phyloP scores from a whole-genome alignment of 2,329 filamentous ascomycete species.

The Cladosporium colombiae region DNA sequence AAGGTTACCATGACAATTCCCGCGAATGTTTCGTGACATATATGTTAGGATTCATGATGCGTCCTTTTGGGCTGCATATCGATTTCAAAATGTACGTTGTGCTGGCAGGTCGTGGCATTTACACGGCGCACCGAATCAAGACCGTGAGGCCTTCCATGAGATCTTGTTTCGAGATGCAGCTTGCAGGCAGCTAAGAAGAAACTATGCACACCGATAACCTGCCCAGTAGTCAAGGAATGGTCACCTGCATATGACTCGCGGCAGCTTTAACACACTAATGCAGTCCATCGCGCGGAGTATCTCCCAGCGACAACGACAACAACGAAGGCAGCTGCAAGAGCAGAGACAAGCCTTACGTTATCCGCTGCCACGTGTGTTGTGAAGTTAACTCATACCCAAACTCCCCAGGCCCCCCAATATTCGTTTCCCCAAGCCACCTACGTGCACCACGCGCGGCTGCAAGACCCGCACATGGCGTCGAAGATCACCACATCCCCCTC shows the following conservation, averaged over 20 bases:
- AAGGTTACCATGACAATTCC: background rate
- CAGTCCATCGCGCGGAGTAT: background rate
- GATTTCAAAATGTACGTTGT: background rate
- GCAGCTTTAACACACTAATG: background rate
- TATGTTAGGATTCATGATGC: background rate
- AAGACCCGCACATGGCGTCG: background rate
- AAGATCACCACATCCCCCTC: slow-evolving; percentile 4
- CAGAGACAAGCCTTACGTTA: slow-evolving; percentile 1
- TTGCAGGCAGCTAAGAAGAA: background rate
- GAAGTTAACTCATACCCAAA: background rate
- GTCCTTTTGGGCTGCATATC: background rate
- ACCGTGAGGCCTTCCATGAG: background rate
- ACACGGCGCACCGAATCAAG: background rate
- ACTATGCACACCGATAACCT: background rate
- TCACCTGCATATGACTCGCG: background rate
- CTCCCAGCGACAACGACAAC: background rate
- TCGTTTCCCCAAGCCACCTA: slow-evolving; percentile 9
- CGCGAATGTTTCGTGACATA: background rate
- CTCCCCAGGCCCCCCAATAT: background rate
- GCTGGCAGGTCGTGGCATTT: background rate
- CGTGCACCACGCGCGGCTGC: background rate
- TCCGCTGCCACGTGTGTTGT: background rate
- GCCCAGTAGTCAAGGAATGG: background rate
- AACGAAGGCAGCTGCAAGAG: background rate
- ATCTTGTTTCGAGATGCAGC: background rate